Base-by-base conservation (phyloP, 768 basidiomycete species). In the Phylloporus arenicola region DNA sequence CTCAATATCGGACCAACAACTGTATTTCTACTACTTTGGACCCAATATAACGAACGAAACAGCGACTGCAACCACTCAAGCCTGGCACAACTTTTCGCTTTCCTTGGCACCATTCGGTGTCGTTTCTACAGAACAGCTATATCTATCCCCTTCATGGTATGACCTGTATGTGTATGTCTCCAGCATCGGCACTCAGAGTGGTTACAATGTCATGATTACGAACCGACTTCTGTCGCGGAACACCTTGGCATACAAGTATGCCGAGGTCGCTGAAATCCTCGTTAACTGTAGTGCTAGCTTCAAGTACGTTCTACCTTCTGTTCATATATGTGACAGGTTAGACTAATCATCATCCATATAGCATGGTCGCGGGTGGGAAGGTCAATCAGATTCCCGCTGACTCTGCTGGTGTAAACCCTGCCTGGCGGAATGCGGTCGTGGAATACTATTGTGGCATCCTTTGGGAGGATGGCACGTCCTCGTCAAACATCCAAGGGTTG, bases 401-500 rank as follows among this genome's bases (percentile, higher is more conserved):
- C 40, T 68, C 73, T 5, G 63, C 68, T 12, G 77, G 73, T 10
- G 48, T 78, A n/a, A 71, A 77, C 59, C 77, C 76, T 11, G 73
- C 71, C 3, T 81, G 77, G 76, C 67, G 78, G 4, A 64, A 68
- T 13, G 67, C 76, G 0, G 40, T 77, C 11, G 59, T 67, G 6
- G 59, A 29, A 29, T 29, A 29, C 27, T 29, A 29, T 25, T 61
- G 62, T 25, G 53, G 50, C 0, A 4, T 60, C 46, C 4, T 20
- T 12, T 52, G 70, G 64, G 52, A 51, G 0, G 64, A 68, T n/a
- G 63, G 60, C 6, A 22, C 58, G 0, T 45, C 59, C 5, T 43
- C 51, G 6, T 17, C 31, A 2, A 58, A 53, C 13, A 64, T 66
- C 35, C 27, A 56, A 6, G 48, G 11, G 1, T 22, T 45, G 44